A percentile compares a stretch with the other conserved stretches of the same genome.
Evolutionary conservation across 2,329 filamentous ascomycete genomes (phyloP).

Genomic region (Metarhizium rileyi): DNA sequence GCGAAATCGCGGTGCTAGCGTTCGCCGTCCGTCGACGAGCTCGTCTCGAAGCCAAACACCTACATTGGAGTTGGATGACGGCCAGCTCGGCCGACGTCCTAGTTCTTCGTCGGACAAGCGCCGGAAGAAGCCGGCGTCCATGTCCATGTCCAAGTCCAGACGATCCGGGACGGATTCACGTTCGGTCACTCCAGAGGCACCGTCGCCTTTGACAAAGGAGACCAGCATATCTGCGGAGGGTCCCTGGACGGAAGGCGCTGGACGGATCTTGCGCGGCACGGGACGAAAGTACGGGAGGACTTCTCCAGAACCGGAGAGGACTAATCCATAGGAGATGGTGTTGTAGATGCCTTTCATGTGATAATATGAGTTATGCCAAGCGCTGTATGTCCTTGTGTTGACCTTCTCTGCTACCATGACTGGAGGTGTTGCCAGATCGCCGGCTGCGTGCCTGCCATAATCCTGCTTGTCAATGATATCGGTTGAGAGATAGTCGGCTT

Average conservation of each 20-base stretch:
- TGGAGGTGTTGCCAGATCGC: too few relatives aligned
- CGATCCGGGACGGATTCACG: constrained; percentile 37
- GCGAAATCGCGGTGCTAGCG: constrained; percentile 40
- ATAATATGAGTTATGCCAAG: neutral
- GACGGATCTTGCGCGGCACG: constrained; percentile 14
- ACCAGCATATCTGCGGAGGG: constrained; percentile 24
- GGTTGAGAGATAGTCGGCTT: too few relatives aligned
- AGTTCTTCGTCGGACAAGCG: constrained; percentile 42
- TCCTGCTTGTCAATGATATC: too few relatives aligned
- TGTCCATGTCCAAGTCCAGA: constrained; percentile 32
- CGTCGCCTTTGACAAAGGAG: constrained; percentile 43
- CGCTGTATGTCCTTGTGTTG: neutral
- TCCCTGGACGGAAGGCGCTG: constrained; percentile 11
- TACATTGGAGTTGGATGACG: constrained; percentile 36
- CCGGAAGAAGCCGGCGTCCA: constrained; percentile 35
- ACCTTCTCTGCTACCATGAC: neutral
- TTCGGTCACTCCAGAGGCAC: constrained; percentile 44
- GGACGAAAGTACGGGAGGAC: constrained; percentile 5
- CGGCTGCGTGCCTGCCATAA: too few relatives aligned
- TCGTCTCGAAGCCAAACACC: constrained; percentile 42
- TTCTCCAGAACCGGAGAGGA: neutral
- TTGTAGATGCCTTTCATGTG: neutral
- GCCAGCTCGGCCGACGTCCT: constrained; percentile 29
- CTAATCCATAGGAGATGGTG: neutral
- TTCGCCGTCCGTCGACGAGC: constrained; percentile 41